Evolutionary conservation across 2,329 filamentous ascomycete genomes (phyloP), one percentile per base, ranked within the genome.

Genomic region (Gaeumannomyces tritici): DNA sequence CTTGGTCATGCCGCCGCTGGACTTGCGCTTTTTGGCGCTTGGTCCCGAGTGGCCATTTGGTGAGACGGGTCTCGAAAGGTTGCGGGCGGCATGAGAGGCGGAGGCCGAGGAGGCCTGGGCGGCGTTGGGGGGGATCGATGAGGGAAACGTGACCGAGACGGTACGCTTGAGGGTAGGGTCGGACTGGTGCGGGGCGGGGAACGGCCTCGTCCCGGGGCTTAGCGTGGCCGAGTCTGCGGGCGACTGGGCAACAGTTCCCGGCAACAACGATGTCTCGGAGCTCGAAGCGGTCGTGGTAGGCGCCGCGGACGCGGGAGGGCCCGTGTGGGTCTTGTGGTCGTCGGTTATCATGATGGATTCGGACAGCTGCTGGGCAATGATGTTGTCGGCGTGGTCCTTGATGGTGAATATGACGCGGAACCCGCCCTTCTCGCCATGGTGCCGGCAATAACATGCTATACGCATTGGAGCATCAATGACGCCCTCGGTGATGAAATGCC

Each of bases 281-380:
- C 4, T 57, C 12, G 64, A 47, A 57, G 26, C 24, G 28, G 63
- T 58, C 18, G 58, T 33, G 54, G 62, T 59, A 54, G 42, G 18
- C 21, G 42, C 42, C 9, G 42, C 18, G 55, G 62, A 35, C 33
- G 63, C 67, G 56, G 68, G 64, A 60, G 79, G 75, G 60, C 80
- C 73, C 63, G 76, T 73, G 68, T 91, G 89, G 9, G 91, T 96
- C 77, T 98, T 98, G 78, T 98, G 93, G 70, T 99, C 93, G 72
- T 99, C 93, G 1, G 95, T 98, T 66, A 98, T 97, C 83, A 97
- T 93, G 66, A 98, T 96, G 0, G 91, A 90, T 62, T 89, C 87
- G 26, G 91, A 91, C 66, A 96, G 88, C 61, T 87, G 86, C 75
- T 99, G 93, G 8, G 91, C 90, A 56, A 98, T 78, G 35, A 96